These are phyloP conservation scores for Pholiota adiposa DNA, from an alignment of 1,284 basidiomycete species.

Conservation along the genomic window DNA sequence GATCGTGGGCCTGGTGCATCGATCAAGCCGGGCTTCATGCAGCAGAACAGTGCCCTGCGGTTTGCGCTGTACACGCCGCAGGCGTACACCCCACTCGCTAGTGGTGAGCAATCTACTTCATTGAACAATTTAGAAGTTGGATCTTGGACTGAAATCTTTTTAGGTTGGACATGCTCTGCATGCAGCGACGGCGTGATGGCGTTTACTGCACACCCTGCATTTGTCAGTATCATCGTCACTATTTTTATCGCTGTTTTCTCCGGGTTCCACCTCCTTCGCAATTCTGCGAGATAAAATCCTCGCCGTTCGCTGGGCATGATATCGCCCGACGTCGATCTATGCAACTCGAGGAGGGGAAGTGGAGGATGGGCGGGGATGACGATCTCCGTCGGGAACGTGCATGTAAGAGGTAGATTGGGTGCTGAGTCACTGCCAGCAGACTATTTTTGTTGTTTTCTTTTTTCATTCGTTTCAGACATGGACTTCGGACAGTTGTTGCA, in stretches of 20 bases:
- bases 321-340: no score
- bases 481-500: background rate
- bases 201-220: slow-evolving; percentile 60
- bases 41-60: slow-evolving; percentile 68
- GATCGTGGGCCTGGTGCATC: slow-evolving; percentile 70
- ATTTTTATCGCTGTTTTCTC: slow-evolving; percentile 76
- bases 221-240: slow-evolving; percentile 70
- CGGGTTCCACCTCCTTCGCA: slow-evolving; percentile 66
- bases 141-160: background rate
- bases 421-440: no score
- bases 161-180: slow-evolving; percentile 79
- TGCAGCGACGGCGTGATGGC: slow-evolving; percentile 60
- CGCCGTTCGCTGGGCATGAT: no score
- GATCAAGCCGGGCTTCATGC: slow-evolving; percentile 67
- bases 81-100: slow-evolving; percentile 71
- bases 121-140: background rate
- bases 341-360: no score
- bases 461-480: background rate
- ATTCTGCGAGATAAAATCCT: slow-evolving; percentile 8
- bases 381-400: no score
- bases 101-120: slow-evolving; percentile 50
- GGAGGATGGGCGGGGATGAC: no score
- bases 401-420: no score
- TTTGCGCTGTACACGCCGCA: slow-evolving; percentile 90
- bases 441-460: no score